A percentile compares a stretch with the other conserved stretches of the same genome.
phyloP scores from a whole-genome alignment of 768 basidiomycete genomes.

The Termitomyces sp. region DNA sequence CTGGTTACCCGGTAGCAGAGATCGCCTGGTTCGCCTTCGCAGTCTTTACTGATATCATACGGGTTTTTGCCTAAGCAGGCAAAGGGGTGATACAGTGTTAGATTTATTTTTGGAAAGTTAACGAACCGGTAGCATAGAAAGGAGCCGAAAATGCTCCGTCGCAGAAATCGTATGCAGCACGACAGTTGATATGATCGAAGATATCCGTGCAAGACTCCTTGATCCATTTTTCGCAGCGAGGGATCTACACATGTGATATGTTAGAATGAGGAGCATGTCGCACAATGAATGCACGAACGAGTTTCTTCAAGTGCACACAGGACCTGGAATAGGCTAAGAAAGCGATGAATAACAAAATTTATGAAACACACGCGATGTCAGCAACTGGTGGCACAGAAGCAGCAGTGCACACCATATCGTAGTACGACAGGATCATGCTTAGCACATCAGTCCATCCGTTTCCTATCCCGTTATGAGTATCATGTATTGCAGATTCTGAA shows the following conservation, averaged over 20 bases:
- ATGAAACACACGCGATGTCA: conserved; percentile 44
- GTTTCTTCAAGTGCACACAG: conserved; percentile 57
- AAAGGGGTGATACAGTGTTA: neutral
- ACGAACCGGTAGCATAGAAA: conserved; percentile 37
- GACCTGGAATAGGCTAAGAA: conserved; percentile 26
- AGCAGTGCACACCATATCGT: conserved; percentile 52
- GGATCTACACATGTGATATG: conserved; percentile 37
- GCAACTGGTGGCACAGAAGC: conserved; percentile 44
- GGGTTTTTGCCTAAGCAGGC: conserved; percentile 41
- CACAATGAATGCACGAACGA: conserved; percentile 31
- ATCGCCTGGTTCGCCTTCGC: conserved; percentile 42
- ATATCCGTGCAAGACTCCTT: conserved; percentile 53
- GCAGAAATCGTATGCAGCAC: conserved; percentile 63
- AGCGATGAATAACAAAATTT: conserved; percentile 14
- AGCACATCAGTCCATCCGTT: conserved; percentile 61
- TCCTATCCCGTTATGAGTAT: conserved; percentile 26
- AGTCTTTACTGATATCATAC: conserved; percentile 67
- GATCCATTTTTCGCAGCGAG: conserved; percentile 60
- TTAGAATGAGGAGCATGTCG: neutral
- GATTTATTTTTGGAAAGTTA: neutral
- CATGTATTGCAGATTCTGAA: neutral
- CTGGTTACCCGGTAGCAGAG: conserved; percentile 58
- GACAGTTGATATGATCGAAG: conserved; percentile 64
- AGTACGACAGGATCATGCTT: conserved; percentile 36
- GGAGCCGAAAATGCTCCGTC: conserved; percentile 40